phyloP scores from a whole-genome alignment of 2,329 filamentous ascomycete species.

The Pseudonectria foliicola region DNA sequence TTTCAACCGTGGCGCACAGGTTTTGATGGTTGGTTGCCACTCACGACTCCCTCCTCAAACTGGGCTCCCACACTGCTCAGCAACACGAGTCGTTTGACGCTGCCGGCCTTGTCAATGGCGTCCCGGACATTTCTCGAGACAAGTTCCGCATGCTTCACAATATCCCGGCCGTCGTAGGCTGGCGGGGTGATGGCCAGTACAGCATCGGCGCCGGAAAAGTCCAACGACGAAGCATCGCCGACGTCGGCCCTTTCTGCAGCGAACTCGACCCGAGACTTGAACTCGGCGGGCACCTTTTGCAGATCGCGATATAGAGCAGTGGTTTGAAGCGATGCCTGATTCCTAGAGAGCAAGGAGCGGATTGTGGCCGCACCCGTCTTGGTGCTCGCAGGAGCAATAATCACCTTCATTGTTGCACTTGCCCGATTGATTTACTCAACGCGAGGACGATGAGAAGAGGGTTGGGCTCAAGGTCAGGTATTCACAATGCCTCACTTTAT shows the following conservation, averaged over 20 bases:
- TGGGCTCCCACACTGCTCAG: conserved; percentile 27
- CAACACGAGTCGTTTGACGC: conserved; percentile 25
- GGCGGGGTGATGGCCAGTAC: conserved; percentile 28
- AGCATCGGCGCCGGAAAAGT: conserved; percentile 23
- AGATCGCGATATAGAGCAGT: conserved; percentile 25
- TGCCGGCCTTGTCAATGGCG: conserved; percentile 17
- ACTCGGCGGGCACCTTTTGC: conserved; percentile 21
- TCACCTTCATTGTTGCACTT: conserved; percentile 8
- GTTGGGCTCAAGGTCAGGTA: background rate
- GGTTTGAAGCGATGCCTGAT: conserved; percentile 7
- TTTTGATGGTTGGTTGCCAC: conserved; percentile 1
- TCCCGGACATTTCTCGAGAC: conserved; percentile 23
- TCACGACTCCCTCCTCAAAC: conserved; percentile 24
- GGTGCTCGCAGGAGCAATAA: conserved; percentile 26
- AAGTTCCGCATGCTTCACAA: conserved; percentile 9
- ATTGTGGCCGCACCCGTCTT: conserved; percentile 25
- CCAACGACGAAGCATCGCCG: conserved; percentile 20
- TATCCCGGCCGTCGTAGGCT: conserved; percentile 16
- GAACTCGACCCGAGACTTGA: conserved; percentile 19
- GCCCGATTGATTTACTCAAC: no score
- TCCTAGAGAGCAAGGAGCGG: conserved; percentile 17
- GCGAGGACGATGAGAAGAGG: no score
- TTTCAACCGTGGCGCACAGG: no score
- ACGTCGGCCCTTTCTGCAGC: conserved; percentile 22
- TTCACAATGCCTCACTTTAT: background rate